phyloP scores from a whole-genome alignment of 2,329 filamentous ascomycete species.

The Penicillium sp. region DNA sequence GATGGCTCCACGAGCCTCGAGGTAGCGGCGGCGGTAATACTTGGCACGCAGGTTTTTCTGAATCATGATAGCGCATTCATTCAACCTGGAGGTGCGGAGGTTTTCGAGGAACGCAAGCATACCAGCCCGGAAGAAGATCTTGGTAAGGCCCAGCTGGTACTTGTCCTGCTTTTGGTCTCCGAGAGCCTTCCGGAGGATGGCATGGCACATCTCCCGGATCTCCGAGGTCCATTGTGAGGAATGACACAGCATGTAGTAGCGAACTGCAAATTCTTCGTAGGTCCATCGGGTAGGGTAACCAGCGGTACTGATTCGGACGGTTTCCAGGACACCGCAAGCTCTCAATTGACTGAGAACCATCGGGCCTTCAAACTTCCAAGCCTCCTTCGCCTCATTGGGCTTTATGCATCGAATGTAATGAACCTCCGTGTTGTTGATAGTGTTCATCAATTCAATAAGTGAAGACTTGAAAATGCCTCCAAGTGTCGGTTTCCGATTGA shows the following conservation, averaged over 20 bases:
- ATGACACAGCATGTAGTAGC: slow-evolving; percentile 96
- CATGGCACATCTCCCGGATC: slow-evolving; percentile 89
- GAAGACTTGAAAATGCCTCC: slow-evolving; percentile 99
- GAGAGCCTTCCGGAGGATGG: slow-evolving; percentile 82
- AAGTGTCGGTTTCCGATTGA: slow-evolving; percentile 92
- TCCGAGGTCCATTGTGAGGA: slow-evolving; percentile 89
- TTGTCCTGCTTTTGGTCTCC: slow-evolving; percentile 81
- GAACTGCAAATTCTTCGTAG: slow-evolving; percentile 93
- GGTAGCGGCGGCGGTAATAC: slow-evolving; percentile 87
- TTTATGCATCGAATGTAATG: slow-evolving; percentile 99
- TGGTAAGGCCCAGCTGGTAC: slow-evolving; percentile 94
- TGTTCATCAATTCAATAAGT: slow-evolving; percentile 94
- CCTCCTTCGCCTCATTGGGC: slow-evolving; percentile 92
- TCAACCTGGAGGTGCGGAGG: slow-evolving; percentile 80
- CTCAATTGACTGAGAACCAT: slow-evolving; percentile 97
- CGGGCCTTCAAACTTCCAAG: slow-evolving; percentile 97
- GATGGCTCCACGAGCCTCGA: slow-evolving; percentile 79
- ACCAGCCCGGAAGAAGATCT: slow-evolving; percentile 98
- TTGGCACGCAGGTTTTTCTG: slow-evolving; percentile 97
- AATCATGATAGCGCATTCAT: slow-evolving; percentile 93
- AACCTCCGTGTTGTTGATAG: slow-evolving; percentile 95
- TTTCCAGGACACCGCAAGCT: slow-evolving; percentile 98
- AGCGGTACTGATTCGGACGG: slow-evolving; percentile 93
- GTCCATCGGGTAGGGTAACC: slow-evolving; percentile 98
- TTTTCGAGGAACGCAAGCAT: slow-evolving; percentile 99